Evolutionary conservation across 2,329 filamentous ascomycete species (phyloP).

Genomic region (Xylariaceae sp.): DNA sequence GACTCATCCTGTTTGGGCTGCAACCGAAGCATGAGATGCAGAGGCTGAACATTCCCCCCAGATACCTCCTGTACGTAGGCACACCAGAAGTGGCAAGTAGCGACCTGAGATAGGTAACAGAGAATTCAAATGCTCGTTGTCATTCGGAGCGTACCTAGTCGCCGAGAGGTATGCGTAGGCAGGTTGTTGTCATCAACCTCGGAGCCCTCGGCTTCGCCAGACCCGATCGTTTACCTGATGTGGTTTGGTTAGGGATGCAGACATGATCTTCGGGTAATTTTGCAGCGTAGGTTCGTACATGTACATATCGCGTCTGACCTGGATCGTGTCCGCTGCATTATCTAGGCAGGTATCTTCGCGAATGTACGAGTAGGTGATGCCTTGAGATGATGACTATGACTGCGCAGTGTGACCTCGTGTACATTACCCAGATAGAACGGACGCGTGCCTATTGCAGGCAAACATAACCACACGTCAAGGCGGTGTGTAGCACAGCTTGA

Average conservation of each 20-base stretch:
- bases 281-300: too few species aligned
- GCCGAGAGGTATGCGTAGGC: too few species aligned
- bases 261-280: constrained; percentile 7
- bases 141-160: constrained; percentile 3
- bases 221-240: constrained; percentile 10
- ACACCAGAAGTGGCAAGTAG: neutral
- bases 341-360: neutral
- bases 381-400: constrained; percentile 13
- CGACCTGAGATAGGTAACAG: constrained; percentile 18
- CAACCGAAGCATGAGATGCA: neutral
- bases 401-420: too few species aligned
- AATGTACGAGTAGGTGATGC: neutral
- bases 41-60: neutral
- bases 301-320: too few species aligned
- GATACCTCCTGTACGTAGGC: neutral
- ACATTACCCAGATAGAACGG: neutral
- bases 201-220: constrained; percentile 2
- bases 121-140: constrained; percentile 15
- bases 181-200: constrained; percentile 6
- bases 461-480: constrained; percentile 1
- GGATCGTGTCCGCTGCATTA: neutral
- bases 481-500: constrained; percentile 19
- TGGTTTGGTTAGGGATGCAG: constrained; percentile 12
- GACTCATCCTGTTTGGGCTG: constrained; percentile 1
- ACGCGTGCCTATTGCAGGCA: neutral